Percentiles rank a stretch among this genome's conserved stretches.
Conservation (phyloP, 73 alveolate species). For the Symbiodinium natans region DNA sequence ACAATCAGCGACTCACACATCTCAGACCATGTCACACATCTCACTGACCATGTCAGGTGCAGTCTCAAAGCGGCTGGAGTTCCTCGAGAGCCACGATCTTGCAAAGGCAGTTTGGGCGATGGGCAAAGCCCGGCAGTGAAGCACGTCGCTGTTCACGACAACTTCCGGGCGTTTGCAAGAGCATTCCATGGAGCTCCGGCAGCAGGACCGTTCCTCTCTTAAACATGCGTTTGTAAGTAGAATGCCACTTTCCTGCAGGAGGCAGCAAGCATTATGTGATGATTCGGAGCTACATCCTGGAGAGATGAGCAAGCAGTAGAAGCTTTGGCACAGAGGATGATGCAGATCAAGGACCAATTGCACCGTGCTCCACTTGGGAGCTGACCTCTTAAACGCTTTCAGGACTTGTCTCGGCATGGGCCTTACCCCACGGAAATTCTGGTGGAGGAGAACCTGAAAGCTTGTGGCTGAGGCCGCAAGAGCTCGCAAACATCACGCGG, state of each 20-base stretch:
- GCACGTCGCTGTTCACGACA: no score
- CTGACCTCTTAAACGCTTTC: neutral
- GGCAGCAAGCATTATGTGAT: no score
- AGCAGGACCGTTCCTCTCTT: no score
- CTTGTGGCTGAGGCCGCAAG: conserved; percentile 14
- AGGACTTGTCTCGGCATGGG: neutral
- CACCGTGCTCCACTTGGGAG: neutral
- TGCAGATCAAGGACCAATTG: neutral
- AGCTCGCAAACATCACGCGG: neutral
- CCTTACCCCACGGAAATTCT: no score
- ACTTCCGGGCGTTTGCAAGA: no score
- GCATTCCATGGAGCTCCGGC: neutral
- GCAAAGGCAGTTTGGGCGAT: neutral
- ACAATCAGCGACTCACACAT: no score
- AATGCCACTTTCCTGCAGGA: neutral
- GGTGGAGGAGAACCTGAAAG: no score
- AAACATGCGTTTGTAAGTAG: neutral
- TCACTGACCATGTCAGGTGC: no score
- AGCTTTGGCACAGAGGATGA: neutral
- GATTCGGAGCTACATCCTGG: neutral
- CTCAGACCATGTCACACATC: no score
- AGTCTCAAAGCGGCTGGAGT: neutral
- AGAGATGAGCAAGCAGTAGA: neutral
- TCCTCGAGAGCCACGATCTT: neutral
- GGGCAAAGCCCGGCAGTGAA: neutral